Percentiles rank a stretch among this genome's conserved stretches.
phyloP scores from a whole-genome alignment of 495 filamentous ascomycete species.

The Penicillium bialowiezense region DNA sequence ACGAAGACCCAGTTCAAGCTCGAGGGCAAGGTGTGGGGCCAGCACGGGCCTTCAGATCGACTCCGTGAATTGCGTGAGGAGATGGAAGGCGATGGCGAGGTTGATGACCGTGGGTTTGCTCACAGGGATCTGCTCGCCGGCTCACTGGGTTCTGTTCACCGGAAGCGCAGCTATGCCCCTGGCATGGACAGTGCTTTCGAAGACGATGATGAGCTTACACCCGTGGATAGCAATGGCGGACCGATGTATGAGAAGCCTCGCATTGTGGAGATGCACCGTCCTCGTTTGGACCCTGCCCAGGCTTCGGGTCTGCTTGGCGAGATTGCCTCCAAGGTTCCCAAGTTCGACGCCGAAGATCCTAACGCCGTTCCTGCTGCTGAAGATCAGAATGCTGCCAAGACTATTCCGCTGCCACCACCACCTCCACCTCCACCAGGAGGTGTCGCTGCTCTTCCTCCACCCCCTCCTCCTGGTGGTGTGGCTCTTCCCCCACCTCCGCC shows the following conservation, averaged over 20 bases:
- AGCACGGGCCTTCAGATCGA: constrained; percentile 83
- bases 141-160: constrained; percentile 63
- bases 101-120: constrained; percentile 50
- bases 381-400: constrained; percentile 23
- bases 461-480: constrained; percentile 40
- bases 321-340: constrained; percentile 73
- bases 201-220: constrained; percentile 30
- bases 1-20: constrained; percentile 98
- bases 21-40: constrained; percentile 91
- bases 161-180: constrained; percentile 56
- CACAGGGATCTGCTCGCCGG: constrained; percentile 49
- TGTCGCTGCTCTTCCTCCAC: constrained; percentile 18
- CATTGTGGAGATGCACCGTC: constrained; percentile 65
- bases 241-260: constrained; percentile 64
- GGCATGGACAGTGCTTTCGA: constrained; percentile 41
- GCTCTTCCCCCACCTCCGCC: constrained; percentile 25
- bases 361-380: constrained; percentile 42
- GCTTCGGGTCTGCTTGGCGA: constrained; percentile 75
- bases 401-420: constrained; percentile 46
- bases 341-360: constrained; percentile 64
- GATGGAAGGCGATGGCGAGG: constrained; percentile 72
- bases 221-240: constrained; percentile 39
- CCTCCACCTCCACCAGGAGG: constrained; percentile 33
- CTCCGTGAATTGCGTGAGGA: constrained; percentile 87
- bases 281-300: constrained; percentile 70